Conservation (phyloP, 805 yeast genomes). For the Cyberlindnera maclurae region DNA sequence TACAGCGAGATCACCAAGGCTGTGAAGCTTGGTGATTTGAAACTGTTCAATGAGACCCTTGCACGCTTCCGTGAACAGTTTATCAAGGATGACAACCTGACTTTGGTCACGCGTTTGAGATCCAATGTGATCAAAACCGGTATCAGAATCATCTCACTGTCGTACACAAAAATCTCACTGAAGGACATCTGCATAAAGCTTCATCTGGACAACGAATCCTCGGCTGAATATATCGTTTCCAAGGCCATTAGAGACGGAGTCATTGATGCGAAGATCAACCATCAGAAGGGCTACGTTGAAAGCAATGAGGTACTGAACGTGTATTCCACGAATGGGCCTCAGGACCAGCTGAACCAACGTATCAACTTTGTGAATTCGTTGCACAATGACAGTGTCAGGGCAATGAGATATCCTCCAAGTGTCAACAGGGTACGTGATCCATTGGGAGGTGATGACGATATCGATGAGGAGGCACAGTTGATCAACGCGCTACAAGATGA, state of each 20-base stretch:
- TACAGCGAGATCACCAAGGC: slow-evolving; percentile 86
- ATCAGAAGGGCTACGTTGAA: slow-evolving; percentile 86
- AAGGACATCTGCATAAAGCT: slow-evolving; percentile 91
- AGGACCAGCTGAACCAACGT: slow-evolving; percentile 83
- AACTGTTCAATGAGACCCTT: slow-evolving; percentile 67
- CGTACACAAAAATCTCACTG: slow-evolving; percentile 85
- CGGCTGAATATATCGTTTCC: slow-evolving; percentile 94
- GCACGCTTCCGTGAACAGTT: slow-evolving; percentile 53
- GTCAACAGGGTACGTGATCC: slow-evolving; percentile 17
- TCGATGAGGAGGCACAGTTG: slow-evolving; percentile 21
- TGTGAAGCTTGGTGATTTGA: slow-evolving; percentile 86
- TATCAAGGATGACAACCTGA: slow-evolving; percentile 72
- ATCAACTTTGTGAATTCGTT: slow-evolving; percentile 84
- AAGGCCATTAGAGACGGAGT: slow-evolving; percentile 97
- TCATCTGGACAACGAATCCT: slow-evolving; percentile 87
- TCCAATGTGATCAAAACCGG: slow-evolving; percentile 98
- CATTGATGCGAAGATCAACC: slow-evolving; percentile 89
- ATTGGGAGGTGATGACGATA: slow-evolving; percentile 13
- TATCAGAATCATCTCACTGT: slow-evolving; percentile 82
- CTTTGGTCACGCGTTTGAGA: slow-evolving; percentile 80
- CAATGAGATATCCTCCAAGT: slow-evolving; percentile 80
- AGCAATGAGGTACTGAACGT: slow-evolving; percentile 80
- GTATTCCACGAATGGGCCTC: slow-evolving; percentile 85
- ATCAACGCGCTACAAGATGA: slow-evolving; percentile 22
- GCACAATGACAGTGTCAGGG: slow-evolving; percentile 87